Base-by-base conservation (phyloP, 495 filamentous ascomycete species). In the Geoglossum glabrum region DNA sequence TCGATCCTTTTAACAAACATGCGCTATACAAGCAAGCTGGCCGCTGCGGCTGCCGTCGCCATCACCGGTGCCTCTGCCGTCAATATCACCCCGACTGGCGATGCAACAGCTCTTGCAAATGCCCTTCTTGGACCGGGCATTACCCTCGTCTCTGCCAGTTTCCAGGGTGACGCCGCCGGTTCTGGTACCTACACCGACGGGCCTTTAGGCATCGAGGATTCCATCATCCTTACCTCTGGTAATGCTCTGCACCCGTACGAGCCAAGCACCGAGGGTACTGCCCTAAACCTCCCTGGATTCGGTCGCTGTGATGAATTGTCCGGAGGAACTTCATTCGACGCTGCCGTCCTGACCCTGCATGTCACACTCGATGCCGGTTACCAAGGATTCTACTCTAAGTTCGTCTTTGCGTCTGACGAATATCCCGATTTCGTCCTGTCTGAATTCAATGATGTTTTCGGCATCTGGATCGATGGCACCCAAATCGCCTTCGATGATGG, bases 371-470 rank as follows among this genome's bases (percentile, higher is more conserved):
- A 25, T 0, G 19, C 58, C 0, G 40, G 25, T 10, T 65, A n/a
- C 28, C 27, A 25, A 0, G 63, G 63, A 10, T 60, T 65, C 33
- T 43, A 54, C 25, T 38, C 56, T 4, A 36, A 65, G 31, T 65
- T 63, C 25, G 54, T 65, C 26, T 65, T 65, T 30, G 40, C 63
- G 7, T 62, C 57, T 25, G 60, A 65, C 49, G 63, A 65, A 25
- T 65, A 65, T 27, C 63, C 63, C 6, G 57, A 65, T 11, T 65
- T 56, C 54, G 47, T 65, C 38, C 60, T 54, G 13, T 55, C 54
- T 31, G 19, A 56, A 10, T 65, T 62, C 54, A 65, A 65, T 19
- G 63, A 65, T 52, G 63, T 56, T 38, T 60, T 65, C 21, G 63
- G 63, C 38, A 63, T 65, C 30, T 65, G 19, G 26, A 36, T 65